Evolutionary conservation across 2,329 filamentous ascomycete species (phyloP).

Genomic region (Botrytis sinoallii): DNA sequence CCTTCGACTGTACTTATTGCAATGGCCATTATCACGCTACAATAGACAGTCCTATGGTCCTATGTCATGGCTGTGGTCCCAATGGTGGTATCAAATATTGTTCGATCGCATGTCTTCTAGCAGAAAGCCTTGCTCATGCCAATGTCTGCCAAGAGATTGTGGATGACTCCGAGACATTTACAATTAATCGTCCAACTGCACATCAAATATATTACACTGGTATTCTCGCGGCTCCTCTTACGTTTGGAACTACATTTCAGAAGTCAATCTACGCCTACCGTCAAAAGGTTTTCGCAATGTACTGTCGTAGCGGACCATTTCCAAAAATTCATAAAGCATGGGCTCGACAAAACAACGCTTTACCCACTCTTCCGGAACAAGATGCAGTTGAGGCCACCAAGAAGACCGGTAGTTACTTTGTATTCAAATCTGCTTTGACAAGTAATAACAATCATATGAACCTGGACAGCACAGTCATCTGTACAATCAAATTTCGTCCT

Average conservation of each 20-base stretch:
- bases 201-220: constrained; percentile 13
- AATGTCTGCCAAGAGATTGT: constrained; percentile 22
- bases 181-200: not conserved
- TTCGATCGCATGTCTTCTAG: constrained; percentile 31
- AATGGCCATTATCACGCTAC: not conserved
- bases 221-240: not conserved
- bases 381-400: constrained; percentile 21
- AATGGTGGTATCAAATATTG: constrained; percentile 28
- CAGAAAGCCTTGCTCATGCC: constrained; percentile 28
- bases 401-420: constrained; percentile 30
- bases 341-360: constrained; percentile 20
- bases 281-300: constrained; percentile 32
- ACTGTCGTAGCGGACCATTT: constrained; percentile 27
- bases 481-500: constrained; percentile 24
- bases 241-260: not conserved
- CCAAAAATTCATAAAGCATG: constrained; percentile 28
- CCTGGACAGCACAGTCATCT: constrained; percentile 28
- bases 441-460: constrained; percentile 18
- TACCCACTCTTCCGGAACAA: constrained; percentile 5
- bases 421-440: constrained; percentile 29
- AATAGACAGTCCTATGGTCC: constrained; percentile 19
- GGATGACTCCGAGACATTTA: not conserved
- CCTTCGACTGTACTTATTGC: constrained; percentile 22
- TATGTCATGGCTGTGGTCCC: constrained; percentile 31
- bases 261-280: constrained; percentile 27